These are phyloP conservation scores for Collybiopsis luxurians DNA, from an alignment of 768 basidiomycete genomes.

Conservation along the genomic window DNA sequence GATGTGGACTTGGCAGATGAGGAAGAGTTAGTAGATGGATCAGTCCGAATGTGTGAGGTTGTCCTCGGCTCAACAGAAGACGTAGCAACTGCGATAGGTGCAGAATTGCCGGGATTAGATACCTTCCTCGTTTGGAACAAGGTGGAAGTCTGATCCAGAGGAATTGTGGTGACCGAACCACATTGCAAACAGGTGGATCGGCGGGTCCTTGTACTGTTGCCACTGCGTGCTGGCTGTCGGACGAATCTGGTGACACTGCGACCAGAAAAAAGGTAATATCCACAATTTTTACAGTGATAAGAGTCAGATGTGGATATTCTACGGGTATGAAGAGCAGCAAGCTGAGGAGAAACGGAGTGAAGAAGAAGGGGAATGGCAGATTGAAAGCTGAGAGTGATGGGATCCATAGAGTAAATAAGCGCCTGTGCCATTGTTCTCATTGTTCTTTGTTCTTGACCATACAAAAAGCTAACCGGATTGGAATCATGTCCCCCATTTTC, in stretches of 20 bases:
- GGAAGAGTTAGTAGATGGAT: background rate
- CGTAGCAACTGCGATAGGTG: constrained; percentile 5
- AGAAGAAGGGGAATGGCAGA: constrained; percentile 47
- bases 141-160: constrained; percentile 10
- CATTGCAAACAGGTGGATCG: constrained; percentile 22
- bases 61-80: background rate
- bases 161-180: constrained; percentile 11
- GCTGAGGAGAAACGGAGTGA: constrained; percentile 47
- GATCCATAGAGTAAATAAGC: background rate
- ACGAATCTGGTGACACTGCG: constrained; percentile 32
- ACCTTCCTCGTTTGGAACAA: constrained; percentile 15
- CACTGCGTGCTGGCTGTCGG: constrained; percentile 18
- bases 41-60: background rate
- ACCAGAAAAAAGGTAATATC: constrained; percentile 42
- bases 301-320: constrained; percentile 27
- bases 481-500: background rate
- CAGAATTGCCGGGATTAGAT: background rate
- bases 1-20: constrained; percentile 20
- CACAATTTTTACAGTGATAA: constrained; percentile 50
- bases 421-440: too few relatives aligned
- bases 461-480: background rate
- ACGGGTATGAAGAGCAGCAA: constrained; percentile 61
- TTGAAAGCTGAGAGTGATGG: constrained; percentile 30
- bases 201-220: constrained; percentile 7
- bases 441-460: background rate